These are phyloP conservation scores for Gliomastix tumulicola DNA, from an alignment of 2,329 filamentous ascomycete genomes.

Conservation along the genomic window DNA sequence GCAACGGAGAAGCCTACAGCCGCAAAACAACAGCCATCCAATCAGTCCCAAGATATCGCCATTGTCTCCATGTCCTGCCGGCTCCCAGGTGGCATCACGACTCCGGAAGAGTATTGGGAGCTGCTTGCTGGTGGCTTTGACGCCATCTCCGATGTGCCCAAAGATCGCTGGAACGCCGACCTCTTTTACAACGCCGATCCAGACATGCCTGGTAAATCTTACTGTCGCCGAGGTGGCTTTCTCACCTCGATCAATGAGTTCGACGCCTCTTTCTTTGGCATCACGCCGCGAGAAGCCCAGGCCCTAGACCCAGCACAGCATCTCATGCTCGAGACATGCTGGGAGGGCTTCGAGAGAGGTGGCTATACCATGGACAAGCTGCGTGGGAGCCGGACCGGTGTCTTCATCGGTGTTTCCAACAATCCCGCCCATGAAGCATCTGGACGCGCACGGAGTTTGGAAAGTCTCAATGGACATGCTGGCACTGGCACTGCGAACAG, in stretches of 20 bases:
- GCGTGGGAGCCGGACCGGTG: constrained; percentile 33
- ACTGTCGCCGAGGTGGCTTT: constrained; percentile 9
- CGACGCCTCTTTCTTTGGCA: constrained; percentile 37
- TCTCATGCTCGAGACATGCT: constrained; percentile 38
- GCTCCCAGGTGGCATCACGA: constrained; percentile 27
- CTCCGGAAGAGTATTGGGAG: constrained; percentile 29
- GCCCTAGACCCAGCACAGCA: constrained; percentile 42
- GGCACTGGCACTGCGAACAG: constrained; percentile 7
- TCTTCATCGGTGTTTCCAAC: constrained; percentile 34
- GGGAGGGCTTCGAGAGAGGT: constrained; percentile 40
- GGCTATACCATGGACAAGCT: constrained; percentile 36
- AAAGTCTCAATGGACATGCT: constrained; percentile 5
- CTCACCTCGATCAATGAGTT: constrained; percentile 18
- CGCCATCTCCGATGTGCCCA: constrained; percentile 26
- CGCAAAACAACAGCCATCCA: too few species aligned
- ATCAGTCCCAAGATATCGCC: constrained; percentile 17
- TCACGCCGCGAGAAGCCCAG: constrained; percentile 36
- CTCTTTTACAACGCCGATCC: constrained; percentile 23
- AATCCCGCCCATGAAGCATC: constrained; percentile 1
- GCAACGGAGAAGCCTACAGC: neutral
- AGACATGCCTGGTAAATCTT: constrained; percentile 7
- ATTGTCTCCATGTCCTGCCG: constrained; percentile 32
- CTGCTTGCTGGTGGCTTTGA: constrained; percentile 23
- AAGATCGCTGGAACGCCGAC: constrained; percentile 34
- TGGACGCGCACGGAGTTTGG: too few species aligned